These are phyloP conservation scores for Beauveria scarabaeidicola DNA, from an alignment of 2,329 filamentous ascomycete species.

Conservation along the genomic window DNA sequence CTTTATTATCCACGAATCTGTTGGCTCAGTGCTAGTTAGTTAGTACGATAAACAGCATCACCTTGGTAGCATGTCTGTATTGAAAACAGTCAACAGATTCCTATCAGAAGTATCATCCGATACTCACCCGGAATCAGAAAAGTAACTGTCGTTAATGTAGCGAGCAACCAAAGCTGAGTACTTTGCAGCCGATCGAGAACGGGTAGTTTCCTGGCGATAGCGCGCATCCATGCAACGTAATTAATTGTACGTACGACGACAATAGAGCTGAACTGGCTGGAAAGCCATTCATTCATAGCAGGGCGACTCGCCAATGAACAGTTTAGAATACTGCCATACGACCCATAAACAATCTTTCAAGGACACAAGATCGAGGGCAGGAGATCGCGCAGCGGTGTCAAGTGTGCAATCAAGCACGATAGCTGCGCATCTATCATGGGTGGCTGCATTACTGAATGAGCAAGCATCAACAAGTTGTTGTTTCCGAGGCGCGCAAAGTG, in stretches of 20 bases:
- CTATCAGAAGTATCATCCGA: too few species aligned
- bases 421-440: not conserved
- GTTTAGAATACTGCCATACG: not conserved
- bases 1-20: not conserved
- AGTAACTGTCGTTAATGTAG: too few species aligned
- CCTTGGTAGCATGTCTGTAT: too few species aligned
- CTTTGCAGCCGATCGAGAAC: too few species aligned
- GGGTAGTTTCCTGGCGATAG: too few species aligned
- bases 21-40: not conserved
- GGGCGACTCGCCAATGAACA: not conserved
- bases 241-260: not conserved
- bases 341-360: not conserved
- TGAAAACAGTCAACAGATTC: too few species aligned
- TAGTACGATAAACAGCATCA: too few species aligned
- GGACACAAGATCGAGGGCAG: not conserved
- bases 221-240: not conserved
- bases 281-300: not conserved
- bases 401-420: not conserved
- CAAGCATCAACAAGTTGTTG: not conserved
- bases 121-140: too few species aligned
- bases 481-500: not conserved
- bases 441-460: not conserved
- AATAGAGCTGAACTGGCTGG: not conserved
- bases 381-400: not conserved
- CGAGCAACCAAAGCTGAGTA: too few species aligned